Base-by-base conservation (phyloP, 768 basidiomycete genomes). In the Dioszegia crocea region DNA sequence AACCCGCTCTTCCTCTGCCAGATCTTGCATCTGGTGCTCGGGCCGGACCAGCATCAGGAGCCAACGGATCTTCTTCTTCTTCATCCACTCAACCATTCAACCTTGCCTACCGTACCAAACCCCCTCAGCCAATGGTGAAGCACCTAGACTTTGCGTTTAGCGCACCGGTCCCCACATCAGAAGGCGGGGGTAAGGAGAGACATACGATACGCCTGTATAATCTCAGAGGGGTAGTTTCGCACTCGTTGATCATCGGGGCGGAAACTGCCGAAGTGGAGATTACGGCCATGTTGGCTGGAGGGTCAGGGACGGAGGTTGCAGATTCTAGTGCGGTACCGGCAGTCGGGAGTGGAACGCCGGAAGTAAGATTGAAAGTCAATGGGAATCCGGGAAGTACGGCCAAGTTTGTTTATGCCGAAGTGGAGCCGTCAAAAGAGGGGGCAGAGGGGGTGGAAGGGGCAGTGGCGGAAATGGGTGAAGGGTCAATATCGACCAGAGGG, bases 151-250 rank as follows among this genome's bases (percentile, higher is more conserved):
- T 75, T 41, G 36, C 63, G 4, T 76, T 70, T 47, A 44, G 50
- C 14, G 54, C 65, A 2, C 23, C 49, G 2, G 19, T 40, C 4
- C 43, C 56, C 3, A 31, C 16, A 3, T n/a, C 30, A 43, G 27
- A n/a, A 17, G 31, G 43, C 26, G 45, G 52, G 11, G 57, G 38
- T 9, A 26, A 44, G 43, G 59, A 63, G 23, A 29, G 50, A 19
- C 71, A 65, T 36, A 47, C 60, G 5, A 59, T 75, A 29, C 56
- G 68, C 27, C 54, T 75, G n/a, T 56, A 59, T 47, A 76, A 76
- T 56, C 41, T 73, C 44, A 51, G 67, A 27, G 75, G 75, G 3
- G 65, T 76, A 1, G 59, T 68, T 40, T 71, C 57, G 17, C 75
- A 76, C 51, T 56, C 67, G 2, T 61, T 73, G 12, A 46, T 70